A percentile compares a stretch with the other conserved stretches of the same genome.
Conservation (phyloP, 305 asterid genomes). For the Fraxinus xanthoxyloides region DNA sequence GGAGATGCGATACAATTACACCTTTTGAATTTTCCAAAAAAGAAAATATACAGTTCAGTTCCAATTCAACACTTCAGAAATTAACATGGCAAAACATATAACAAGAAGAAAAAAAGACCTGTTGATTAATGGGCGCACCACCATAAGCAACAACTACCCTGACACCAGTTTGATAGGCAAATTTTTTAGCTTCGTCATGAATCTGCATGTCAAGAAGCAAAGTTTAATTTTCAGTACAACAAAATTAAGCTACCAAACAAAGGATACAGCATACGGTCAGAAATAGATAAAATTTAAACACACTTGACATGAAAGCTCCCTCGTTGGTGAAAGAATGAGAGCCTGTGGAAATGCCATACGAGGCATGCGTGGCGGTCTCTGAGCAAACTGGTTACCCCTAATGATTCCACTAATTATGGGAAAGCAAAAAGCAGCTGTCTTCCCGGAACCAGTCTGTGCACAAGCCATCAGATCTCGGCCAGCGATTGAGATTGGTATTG, state of each 20-base stretch:
- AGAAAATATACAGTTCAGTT: not conserved
- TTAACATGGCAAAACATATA: not conserved
- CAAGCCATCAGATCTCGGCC: slow-evolving; percentile 98
- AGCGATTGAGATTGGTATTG: slow-evolving; percentile 77
- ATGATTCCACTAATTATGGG: slow-evolving; percentile 90
- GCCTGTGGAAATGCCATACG: slow-evolving; percentile 87
- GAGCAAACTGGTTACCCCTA: slow-evolving; percentile 57
- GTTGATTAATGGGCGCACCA: slow-evolving; percentile 86
- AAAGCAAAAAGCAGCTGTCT: slow-evolving; percentile 96
- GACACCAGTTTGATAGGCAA: slow-evolving; percentile 94
- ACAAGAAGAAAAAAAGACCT: slow-evolving; percentile 42
- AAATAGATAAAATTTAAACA: slow-evolving; percentile 26
- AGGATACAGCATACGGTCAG: not conserved
- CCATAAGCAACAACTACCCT: slow-evolving; percentile 95
- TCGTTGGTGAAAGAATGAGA: slow-evolving; percentile 90
- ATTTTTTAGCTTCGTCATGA: slow-evolving; percentile 89
- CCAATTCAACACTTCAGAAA: not conserved
- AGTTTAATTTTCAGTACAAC: not conserved
- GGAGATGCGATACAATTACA: not conserved
- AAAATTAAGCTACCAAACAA: slow-evolving; percentile 2
- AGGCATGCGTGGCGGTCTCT: slow-evolving; percentile 64
- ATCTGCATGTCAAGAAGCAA: slow-evolving; percentile 50
- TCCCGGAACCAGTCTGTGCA: slow-evolving; percentile 97
- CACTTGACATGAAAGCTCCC: slow-evolving; percentile 96
- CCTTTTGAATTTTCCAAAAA: not conserved